phyloP scores from a whole-genome alignment of 768 basidiomycete genomes.

The Boletus reticulatus region DNA sequence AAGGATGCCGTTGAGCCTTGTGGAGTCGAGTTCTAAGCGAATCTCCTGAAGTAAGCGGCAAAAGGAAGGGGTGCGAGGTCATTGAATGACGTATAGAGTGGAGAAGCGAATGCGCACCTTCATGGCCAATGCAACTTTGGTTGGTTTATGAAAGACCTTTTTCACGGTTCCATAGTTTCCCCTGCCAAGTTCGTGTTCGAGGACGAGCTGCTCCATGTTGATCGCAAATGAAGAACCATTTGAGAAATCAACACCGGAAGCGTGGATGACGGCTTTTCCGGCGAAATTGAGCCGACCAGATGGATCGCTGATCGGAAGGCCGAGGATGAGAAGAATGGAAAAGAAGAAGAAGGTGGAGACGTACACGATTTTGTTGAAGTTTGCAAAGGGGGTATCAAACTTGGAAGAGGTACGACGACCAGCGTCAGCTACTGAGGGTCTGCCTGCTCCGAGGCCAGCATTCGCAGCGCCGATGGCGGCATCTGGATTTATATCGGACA shows the following conservation, averaged over 20 bases:
- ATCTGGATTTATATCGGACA: slow-evolving; percentile 58
- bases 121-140: slow-evolving; percentile 97
- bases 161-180: slow-evolving; percentile 99
- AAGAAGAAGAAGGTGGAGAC: slow-evolving; percentile 32
- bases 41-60: slow-evolving; percentile 70
- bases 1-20: slow-evolving; percentile 92
- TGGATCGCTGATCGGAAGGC: slow-evolving; percentile 64
- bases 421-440: slow-evolving; percentile 48
- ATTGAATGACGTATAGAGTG: slow-evolving; percentile 11
- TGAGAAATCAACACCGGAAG: slow-evolving; percentile 85
- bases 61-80: neutral
- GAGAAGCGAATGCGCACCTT: slow-evolving; percentile 57
- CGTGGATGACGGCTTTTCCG: slow-evolving; percentile 90
- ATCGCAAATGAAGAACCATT: slow-evolving; percentile 90
- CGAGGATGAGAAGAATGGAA: slow-evolving; percentile 1
- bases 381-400: slow-evolving; percentile 80
- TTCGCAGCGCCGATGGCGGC: slow-evolving; percentile 55
- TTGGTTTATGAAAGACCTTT: slow-evolving; percentile 91
- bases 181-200: slow-evolving; percentile 91
- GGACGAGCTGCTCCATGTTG: slow-evolving; percentile 90
- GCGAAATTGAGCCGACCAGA: slow-evolving; percentile 93
- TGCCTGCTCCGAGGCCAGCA: slow-evolving; percentile 70
- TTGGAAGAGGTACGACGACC: slow-evolving; percentile 37
- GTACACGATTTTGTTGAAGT: slow-evolving; percentile 92
- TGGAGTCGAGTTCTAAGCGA: slow-evolving; percentile 89